Conservation (phyloP, 129 eudicot species). For the Artemisia tridentata region DNA sequence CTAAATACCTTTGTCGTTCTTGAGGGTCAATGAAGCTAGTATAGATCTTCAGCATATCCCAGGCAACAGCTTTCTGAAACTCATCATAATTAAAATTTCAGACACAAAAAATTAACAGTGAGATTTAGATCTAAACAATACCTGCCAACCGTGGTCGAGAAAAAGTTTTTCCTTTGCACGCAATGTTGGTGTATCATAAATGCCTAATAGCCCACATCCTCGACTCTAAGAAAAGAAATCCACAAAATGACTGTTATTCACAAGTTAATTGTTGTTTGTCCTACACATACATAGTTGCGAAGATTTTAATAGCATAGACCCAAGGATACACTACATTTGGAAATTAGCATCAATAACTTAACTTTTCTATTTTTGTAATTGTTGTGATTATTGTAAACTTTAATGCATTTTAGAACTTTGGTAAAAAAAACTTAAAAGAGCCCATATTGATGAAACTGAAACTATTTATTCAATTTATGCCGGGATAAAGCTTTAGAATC, state of each 20-base stretch:
- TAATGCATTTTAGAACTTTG: no score
- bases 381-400: no score
- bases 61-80: conserved; percentile 85
- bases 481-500: neutral
- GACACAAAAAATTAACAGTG: neutral
- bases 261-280: conserved; percentile 1
- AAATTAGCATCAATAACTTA: neutral
- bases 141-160: conserved; percentile 99
- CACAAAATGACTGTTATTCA: conserved; percentile 12
- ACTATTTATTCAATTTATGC: neutral
- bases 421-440: neutral
- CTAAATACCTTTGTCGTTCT: conserved; percentile 81
- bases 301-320: neutral
- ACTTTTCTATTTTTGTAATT: no score
- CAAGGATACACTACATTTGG: neutral
- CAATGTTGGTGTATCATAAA: conserved; percentile 90
- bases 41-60: conserved; percentile 96
- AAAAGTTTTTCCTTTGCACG: conserved; percentile 83
- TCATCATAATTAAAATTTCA: conserved; percentile 12
- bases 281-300: neutral
- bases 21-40: conserved; percentile 71
- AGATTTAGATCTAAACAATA: conserved; percentile 29
- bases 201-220: conserved; percentile 86
- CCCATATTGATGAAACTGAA: neutral
- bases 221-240: conserved; percentile 57